phyloP scores from a whole-genome alignment of 345 rosid genomes.

The Eucalyptus microcorys region DNA sequence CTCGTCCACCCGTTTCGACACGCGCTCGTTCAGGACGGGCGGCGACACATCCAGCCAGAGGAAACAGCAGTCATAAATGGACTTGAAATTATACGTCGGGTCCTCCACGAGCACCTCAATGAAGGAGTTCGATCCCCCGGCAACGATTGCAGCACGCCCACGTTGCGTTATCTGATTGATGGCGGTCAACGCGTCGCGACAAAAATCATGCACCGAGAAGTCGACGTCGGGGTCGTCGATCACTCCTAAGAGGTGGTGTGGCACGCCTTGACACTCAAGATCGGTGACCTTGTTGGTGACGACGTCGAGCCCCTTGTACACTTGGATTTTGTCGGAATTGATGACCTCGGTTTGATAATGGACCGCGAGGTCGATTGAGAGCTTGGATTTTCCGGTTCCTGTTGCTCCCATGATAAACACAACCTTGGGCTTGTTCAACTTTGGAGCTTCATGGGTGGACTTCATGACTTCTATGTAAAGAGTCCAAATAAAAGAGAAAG shows the following conservation, averaged over 20 bases:
- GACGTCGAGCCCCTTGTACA: slow-evolving; percentile 20
- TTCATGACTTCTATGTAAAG: not conserved
- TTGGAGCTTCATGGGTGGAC: not conserved
- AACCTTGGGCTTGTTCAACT: not conserved
- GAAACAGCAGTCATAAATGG: slow-evolving; percentile 15
- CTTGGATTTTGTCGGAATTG: slow-evolving; percentile 30
- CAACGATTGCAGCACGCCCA: slow-evolving; percentile 11
- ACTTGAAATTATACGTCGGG: not conserved
- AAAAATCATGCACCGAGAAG: slow-evolving; percentile 9
- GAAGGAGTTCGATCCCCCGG: slow-evolving; percentile 26
- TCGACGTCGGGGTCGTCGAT: slow-evolving; percentile 4
- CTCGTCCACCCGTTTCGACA: slow-evolving; percentile 17
- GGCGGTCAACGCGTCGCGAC: not conserved
- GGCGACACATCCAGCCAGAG: slow-evolving; percentile 20
- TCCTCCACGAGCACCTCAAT: slow-evolving; percentile 5
- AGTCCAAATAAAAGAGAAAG: not conserved
- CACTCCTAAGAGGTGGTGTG: slow-evolving; percentile 21
- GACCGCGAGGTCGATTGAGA: slow-evolving; percentile 14
- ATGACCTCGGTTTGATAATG: slow-evolving; percentile 7
- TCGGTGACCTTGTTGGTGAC: slow-evolving; percentile 25
- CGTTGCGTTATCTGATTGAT: slow-evolving; percentile 1
- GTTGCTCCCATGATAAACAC: slow-evolving; percentile 24
- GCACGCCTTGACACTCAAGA: slow-evolving; percentile 9
- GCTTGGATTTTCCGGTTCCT: slow-evolving; percentile 21
- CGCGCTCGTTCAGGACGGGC: slow-evolving; percentile 1